Evolutionary conservation across 2,329 filamentous ascomycete genomes (phyloP).

Genomic region (Cercospora sojina): DNA sequence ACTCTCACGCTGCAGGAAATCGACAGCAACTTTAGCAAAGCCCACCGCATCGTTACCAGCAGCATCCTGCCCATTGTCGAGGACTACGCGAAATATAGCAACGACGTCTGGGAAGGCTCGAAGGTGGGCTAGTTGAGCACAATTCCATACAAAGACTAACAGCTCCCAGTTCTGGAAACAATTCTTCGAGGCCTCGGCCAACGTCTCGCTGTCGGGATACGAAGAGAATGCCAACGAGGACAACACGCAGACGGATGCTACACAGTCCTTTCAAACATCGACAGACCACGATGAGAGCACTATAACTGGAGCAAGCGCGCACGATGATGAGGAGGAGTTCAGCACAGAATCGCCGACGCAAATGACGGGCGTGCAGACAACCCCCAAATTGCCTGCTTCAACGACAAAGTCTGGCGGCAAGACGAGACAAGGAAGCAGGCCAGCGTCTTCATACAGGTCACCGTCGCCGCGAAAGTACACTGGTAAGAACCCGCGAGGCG

Average conservation of each 20-base stretch:
- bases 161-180: slow-evolving; percentile 89
- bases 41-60: slow-evolving; percentile 91
- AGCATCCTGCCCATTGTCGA: slow-evolving; percentile 92
- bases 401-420: slow-evolving; percentile 31
- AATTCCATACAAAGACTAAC: slow-evolving; percentile 11
- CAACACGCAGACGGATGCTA: slow-evolving; percentile 45
- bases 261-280: slow-evolving; percentile 34
- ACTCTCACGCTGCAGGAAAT: slow-evolving; percentile 97
- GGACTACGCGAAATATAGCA: slow-evolving; percentile 90
- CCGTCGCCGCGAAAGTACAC: slow-evolving; percentile 44
- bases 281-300: slow-evolving; percentile 31
- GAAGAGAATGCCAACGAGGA: slow-evolving; percentile 70
- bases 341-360: slow-evolving; percentile 61
- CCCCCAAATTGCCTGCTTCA: slow-evolving; percentile 51
- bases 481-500: slow-evolving; percentile 38
- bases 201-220: slow-evolving; percentile 93
- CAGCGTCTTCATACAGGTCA: slow-evolving; percentile 30
- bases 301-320: slow-evolving; percentile 37
- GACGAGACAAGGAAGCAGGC: slow-evolving; percentile 31
- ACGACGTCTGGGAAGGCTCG: slow-evolving; percentile 92
- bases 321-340: slow-evolving; percentile 54
- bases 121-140: slow-evolving; percentile 60
- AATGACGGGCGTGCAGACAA: slow-evolving; percentile 56
- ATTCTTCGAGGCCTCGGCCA: slow-evolving; percentile 98
- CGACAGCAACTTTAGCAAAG: slow-evolving; percentile 96